These are phyloP conservation scores for Eleusine coracana DNA, from an alignment of 176 grass and related monocot species.

Conservation along the genomic window DNA sequence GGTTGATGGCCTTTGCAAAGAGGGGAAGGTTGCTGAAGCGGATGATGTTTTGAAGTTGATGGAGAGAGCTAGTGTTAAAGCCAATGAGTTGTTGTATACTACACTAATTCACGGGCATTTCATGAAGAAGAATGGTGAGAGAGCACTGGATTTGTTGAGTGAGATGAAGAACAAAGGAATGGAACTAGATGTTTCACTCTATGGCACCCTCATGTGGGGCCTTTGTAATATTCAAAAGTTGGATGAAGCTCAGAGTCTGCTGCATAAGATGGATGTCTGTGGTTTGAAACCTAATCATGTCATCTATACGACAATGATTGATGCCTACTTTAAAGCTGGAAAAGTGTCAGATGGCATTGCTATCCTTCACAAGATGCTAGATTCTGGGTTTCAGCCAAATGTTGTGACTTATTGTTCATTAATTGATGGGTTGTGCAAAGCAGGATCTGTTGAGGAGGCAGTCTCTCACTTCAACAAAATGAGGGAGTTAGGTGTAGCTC, in stretches of 20 bases:
- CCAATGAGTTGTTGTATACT: constrained; percentile 73
- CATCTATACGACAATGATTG: constrained; percentile 90
- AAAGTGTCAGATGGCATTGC: constrained; percentile 73
- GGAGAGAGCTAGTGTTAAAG: constrained; percentile 52
- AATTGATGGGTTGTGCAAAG: constrained; percentile 91
- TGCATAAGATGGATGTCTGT: constrained; percentile 72
- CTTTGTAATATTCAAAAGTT: constrained; percentile 83
- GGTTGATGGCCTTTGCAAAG: constrained; percentile 89
- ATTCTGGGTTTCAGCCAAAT: constrained; percentile 62
- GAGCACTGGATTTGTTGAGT: constrained; percentile 60
- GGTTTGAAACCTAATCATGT: constrained; percentile 79
- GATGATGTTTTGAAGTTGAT: constrained; percentile 70
- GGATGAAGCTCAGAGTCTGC: constrained; percentile 79
- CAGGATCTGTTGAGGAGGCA: constrained; percentile 66
- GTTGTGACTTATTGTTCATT: constrained; percentile 81
- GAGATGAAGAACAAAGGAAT: constrained; percentile 87
- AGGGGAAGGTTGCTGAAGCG: constrained; percentile 66
- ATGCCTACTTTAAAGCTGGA: constrained; percentile 81
- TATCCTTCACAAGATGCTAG: constrained; percentile 66
- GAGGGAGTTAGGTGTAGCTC: constrained; percentile 62
- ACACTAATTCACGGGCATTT: constrained; percentile 82
- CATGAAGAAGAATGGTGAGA: constrained; percentile 67
- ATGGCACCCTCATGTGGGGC: constrained; percentile 86
- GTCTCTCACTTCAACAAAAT: constrained; percentile 76
- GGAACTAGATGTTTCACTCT: constrained; percentile 73